These are phyloP conservation scores for Pecoramyces ruminantium DNA, from an alignment of 192 early-diverging fungal species.

Conservation along the genomic window DNA sequence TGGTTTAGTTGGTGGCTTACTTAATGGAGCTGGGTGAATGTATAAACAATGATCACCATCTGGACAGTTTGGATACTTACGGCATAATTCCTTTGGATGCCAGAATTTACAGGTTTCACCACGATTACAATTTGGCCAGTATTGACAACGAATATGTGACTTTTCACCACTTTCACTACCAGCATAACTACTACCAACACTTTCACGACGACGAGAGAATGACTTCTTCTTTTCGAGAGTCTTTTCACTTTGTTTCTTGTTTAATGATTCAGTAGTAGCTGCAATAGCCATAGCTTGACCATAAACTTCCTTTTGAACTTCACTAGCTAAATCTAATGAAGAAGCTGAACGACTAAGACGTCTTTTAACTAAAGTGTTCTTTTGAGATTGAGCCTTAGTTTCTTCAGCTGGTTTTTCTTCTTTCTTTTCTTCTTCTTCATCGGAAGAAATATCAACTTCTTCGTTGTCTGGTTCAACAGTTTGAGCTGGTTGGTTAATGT, in stretches of 20 bases:
- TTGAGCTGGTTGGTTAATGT: background rate
- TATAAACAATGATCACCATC: constrained; percentile 1
- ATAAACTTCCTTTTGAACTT: background rate
- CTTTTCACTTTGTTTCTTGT: background rate
- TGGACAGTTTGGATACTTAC: constrained; percentile 2
- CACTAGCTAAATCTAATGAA: background rate
- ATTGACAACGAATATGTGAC: background rate
- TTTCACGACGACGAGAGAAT: background rate
- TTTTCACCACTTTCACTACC: background rate
- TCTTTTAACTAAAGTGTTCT: background rate
- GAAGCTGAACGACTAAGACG: background rate
- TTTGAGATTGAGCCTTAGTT: background rate
- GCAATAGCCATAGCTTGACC: background rate
- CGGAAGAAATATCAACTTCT: background rate
- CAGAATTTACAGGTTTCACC: constrained; percentile 2
- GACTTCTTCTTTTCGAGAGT: background rate
- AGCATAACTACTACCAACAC: background rate
- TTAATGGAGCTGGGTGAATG: constrained; percentile 1
- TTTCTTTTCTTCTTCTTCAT: background rate
- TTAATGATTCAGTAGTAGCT: background rate
- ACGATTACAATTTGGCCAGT: constrained; percentile 3
- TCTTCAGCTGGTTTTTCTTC: background rate
- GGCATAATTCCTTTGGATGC: constrained; percentile 3
- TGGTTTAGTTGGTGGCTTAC: background rate
- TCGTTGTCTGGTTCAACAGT: background rate